Evolutionary conservation across 2,329 filamentous ascomycete genomes (phyloP).

Genomic region (Tolypocladium nubicola): DNA sequence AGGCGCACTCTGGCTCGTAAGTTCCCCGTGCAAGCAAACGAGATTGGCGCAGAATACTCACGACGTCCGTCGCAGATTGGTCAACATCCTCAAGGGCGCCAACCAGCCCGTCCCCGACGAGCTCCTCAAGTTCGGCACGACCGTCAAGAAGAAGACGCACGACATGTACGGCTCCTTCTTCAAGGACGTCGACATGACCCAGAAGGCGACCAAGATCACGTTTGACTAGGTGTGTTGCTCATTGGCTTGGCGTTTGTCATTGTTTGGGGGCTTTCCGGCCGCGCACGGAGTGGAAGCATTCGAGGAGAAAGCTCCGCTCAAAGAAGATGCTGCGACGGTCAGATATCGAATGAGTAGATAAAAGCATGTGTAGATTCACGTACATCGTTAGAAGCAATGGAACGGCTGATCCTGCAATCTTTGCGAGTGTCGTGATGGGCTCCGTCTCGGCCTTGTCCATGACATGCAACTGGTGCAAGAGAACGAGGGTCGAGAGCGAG

Average conservation of each 20-base stretch:
- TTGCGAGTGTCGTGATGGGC: constrained; percentile 27
- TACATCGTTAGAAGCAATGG: constrained; percentile 49
- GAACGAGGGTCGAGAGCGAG: constrained; percentile 15
- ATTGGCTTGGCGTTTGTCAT: constrained; percentile 8
- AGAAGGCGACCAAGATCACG: constrained; percentile 83
- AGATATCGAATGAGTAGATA: constrained; percentile 12
- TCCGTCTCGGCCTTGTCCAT: constrained; percentile 11
- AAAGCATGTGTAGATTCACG: constrained; percentile 25
- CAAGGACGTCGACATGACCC: constrained; percentile 76
- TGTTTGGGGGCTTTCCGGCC: constrained; percentile 18
- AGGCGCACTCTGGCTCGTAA: constrained; percentile 78
- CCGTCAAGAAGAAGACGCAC: constrained; percentile 98
- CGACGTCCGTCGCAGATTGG: constrained; percentile 43
- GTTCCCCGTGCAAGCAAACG: constrained; percentile 23
- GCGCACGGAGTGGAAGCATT: constrained; percentile 36
- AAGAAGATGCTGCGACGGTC: constrained; percentile 32
- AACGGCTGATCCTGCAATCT: constrained; percentile 37
- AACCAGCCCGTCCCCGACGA: constrained; percentile 85
- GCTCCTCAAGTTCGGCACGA: constrained; percentile 90
- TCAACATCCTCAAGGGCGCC: constrained; percentile 92
- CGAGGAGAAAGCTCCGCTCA: constrained; percentile 42
- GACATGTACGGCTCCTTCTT: constrained; percentile 92
- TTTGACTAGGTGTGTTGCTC: constrained; percentile 49
- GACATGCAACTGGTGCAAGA: constrained; percentile 15
- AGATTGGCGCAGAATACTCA: background rate